Base-by-base conservation (phyloP, 1,284 basidiomycete species). In the Phaffia rhodozyma region DNA sequence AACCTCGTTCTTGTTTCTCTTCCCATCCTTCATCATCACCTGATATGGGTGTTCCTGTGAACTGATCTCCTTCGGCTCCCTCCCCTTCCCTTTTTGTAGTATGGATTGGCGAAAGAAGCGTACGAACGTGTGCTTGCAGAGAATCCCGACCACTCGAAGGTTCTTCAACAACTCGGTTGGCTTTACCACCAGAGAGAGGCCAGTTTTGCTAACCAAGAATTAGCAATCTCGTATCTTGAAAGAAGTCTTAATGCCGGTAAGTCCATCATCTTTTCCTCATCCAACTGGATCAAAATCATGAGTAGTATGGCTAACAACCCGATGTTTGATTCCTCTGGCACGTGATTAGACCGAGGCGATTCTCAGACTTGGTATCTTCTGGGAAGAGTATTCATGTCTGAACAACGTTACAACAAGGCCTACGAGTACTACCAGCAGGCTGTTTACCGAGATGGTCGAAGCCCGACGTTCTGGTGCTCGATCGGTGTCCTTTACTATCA, bases 391-490 rank as follows among this genome's bases (percentile, higher is more conserved):
- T 98, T 94, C 77, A 97, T 98, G 93, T 89, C 91, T 5, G 90
- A 89, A n/a, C 89, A 92, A 75, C 94, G 97, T 74, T 97, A 96
- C 79, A 97, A 96, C 82, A 97, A 97, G 77, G 96, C 96, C 1
- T 98, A 99, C 78, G 93, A 99, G 77, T 93, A 94, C 0, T 98
- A 98, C 73, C 94, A 98, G 73, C 94, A 99, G 76, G 94, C 94
- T 5, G 93, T 98, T 29, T 98, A 98, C 76, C 87, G 93, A 58
- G 94, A 98, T 71, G 93, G 94, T 11, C 90, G 93, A 68, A 98
- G 97, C 74, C 96, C 96, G 0, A 97, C 94, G 0, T 97, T 97
- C 78, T 98, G 94, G 96, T 98, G 96, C 75, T 97, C 92, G 30
- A 99, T 99, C 71, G 94, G 96, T 62, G 94, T 98, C 0, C 82